phyloP scores from a whole-genome alignment of 2,329 filamentous ascomycete species.

The Aspergillus fructus region DNA sequence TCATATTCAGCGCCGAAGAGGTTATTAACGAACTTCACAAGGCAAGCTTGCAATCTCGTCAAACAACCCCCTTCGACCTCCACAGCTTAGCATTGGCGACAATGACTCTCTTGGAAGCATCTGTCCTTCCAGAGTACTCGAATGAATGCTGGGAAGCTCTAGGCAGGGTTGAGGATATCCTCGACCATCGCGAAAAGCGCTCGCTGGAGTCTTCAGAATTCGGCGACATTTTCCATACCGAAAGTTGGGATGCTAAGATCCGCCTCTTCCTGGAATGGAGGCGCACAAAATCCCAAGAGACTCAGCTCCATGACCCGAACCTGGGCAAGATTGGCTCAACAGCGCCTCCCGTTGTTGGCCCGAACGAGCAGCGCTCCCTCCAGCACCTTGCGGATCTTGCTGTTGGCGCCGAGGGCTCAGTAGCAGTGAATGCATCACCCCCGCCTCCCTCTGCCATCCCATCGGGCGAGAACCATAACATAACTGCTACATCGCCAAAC shows the following conservation, averaged over 20 bases:
- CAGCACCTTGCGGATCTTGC: slow-evolving; percentile 46
- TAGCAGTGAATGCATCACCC: slow-evolving; percentile 28
- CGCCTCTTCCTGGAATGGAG: slow-evolving; percentile 41
- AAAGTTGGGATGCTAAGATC: slow-evolving; percentile 42
- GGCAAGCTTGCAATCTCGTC: slow-evolving; percentile 28
- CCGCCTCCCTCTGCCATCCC: slow-evolving; percentile 28
- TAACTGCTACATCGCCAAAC: slow-evolving; percentile 25
- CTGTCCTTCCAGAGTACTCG: slow-evolving; percentile 39
- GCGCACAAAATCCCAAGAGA: slow-evolving; percentile 34
- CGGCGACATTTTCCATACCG: slow-evolving; percentile 39
- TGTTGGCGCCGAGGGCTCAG: slow-evolving; percentile 42
- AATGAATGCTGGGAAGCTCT: slow-evolving; percentile 44
- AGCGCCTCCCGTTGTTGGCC: slow-evolving; percentile 37
- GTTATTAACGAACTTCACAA: slow-evolving; percentile 42
- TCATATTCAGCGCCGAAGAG: slow-evolving; percentile 41
- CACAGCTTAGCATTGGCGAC: slow-evolving; percentile 42
- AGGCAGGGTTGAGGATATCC: slow-evolving; percentile 51
- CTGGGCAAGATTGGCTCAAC: slow-evolving; percentile 18
- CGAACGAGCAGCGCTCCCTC: slow-evolving; percentile 45
- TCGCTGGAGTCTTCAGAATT: slow-evolving; percentile 33
- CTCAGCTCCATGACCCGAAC: slow-evolving; percentile 28
- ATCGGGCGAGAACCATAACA: slow-evolving; percentile 22
- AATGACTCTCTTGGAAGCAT: slow-evolving; percentile 44
- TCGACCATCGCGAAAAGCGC: slow-evolving; percentile 45
- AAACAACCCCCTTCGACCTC: slow-evolving; percentile 41